These are phyloP conservation scores for Suhomyces xylopsoci DNA, from an alignment of 805 yeast genomes.

Conservation along the genomic window DNA sequence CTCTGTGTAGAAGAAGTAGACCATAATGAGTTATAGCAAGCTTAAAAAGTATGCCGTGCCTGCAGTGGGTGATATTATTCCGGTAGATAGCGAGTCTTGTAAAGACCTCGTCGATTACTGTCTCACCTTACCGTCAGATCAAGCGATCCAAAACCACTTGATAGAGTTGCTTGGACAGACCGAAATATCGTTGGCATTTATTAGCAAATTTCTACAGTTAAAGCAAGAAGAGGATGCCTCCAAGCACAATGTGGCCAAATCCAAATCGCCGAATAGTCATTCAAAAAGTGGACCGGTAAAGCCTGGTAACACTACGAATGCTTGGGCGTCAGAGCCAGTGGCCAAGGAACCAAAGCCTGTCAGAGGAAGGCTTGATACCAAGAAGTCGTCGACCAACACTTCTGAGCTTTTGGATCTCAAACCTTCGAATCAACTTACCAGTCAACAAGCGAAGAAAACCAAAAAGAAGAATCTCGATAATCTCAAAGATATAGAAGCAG, in stretches of 20 bases:
- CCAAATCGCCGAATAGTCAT: too few relatives aligned
- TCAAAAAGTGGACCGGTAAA: not conserved
- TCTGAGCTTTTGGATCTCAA: constrained; percentile 46
- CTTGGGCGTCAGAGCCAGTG: constrained; percentile 5
- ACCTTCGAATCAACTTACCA: constrained; percentile 25
- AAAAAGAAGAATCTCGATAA: constrained; percentile 49
- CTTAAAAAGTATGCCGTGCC: constrained; percentile 24
- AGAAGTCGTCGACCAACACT: constrained; percentile 35
- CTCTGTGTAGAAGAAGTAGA: not conserved
- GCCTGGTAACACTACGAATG: not conserved
- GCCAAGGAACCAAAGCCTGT: constrained; percentile 1
- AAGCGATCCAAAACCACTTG: constrained; percentile 51
- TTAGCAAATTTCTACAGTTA: constrained; percentile 42
- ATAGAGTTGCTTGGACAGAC: constrained; percentile 56
- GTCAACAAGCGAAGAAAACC: constrained; percentile 27
- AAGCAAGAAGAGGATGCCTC: constrained; percentile 25
- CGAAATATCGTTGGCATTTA: constrained; percentile 48
- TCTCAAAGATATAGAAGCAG: constrained; percentile 63
- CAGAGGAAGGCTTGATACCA: constrained; percentile 9
- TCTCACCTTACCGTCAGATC: constrained; percentile 42
- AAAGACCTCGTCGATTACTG: constrained; percentile 56
- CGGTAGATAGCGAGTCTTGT: constrained; percentile 57
- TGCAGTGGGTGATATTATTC: constrained; percentile 41
- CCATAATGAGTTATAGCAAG: constrained; percentile 15
- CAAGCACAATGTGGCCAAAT: not conserved